phyloP scores from a whole-genome alignment of 2,329 filamentous ascomycete genomes.

The Monilinia fructicola region DNA sequence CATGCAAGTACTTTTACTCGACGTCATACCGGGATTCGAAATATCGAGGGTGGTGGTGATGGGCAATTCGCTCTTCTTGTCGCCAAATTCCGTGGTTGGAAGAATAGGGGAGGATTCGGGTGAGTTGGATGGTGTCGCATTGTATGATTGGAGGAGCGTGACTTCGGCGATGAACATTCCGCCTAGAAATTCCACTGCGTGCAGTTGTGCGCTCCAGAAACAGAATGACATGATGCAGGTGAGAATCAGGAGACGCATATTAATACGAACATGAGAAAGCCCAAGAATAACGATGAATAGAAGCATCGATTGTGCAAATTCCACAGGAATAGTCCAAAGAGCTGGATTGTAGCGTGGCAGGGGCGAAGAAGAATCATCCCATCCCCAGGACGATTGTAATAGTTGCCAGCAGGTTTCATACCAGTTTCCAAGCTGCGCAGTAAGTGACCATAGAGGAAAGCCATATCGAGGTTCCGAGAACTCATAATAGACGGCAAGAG shows the following conservation, averaged over 20 bases:
- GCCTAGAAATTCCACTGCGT: conserved; percentile 46
- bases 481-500: conserved; percentile 47
- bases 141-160: conserved; percentile 42
- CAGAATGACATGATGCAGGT: conserved; percentile 33
- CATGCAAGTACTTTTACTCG: conserved; percentile 17
- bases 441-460: conserved; percentile 40
- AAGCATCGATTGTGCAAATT: conserved; percentile 39
- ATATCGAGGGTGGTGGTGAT: conserved; percentile 17
- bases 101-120: conserved; percentile 19
- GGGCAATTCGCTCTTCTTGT: conserved; percentile 30
- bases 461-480: conserved; percentile 49
- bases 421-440: conserved; percentile 45
- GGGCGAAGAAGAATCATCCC: conserved; percentile 28
- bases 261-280: conserved; percentile 32
- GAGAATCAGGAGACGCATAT: conserved; percentile 34
- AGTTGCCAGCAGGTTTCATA: conserved; percentile 45
- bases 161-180: conserved; percentile 50
- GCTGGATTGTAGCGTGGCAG: conserved; percentile 37
- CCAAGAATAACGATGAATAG: conserved; percentile 37
- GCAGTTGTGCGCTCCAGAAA: conserved; percentile 34
- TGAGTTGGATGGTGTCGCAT: not conserved
- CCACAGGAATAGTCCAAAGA: conserved; percentile 40
- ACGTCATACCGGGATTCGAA: conserved; percentile 15
- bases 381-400: conserved; percentile 32
- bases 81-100: conserved; percentile 30